Conservation (phyloP, 2,329 filamentous ascomycete genomes). For the Chrysosporium queenslandicum region DNA sequence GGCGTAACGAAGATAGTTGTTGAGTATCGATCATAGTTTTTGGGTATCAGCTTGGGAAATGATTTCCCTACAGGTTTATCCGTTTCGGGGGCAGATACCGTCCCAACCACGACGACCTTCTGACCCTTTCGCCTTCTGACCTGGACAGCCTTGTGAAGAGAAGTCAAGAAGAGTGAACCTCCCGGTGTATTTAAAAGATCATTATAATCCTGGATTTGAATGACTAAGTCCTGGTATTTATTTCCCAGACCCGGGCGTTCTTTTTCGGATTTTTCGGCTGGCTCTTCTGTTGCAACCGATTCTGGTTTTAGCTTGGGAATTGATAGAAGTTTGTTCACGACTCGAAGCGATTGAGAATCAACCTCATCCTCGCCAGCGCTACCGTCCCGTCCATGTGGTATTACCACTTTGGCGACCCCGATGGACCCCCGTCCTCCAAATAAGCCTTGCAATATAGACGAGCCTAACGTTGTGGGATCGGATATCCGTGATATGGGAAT, state of each 20-base stretch:
- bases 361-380: conserved; percentile 16
- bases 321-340: conserved; percentile 30
- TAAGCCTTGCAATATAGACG: conserved; percentile 14
- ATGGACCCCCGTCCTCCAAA: conserved; percentile 15
- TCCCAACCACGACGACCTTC: conserved; percentile 69
- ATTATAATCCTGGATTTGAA: conserved; percentile 71
- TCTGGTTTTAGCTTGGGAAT: conserved; percentile 15
- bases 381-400: conserved; percentile 10
- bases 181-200: conserved; percentile 62
- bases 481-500: background rate
- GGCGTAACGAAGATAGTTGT: conserved; percentile 48
- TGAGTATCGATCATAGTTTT: conserved; percentile 39
- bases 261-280: background rate
- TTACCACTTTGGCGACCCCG: conserved; percentile 15
- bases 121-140: conserved; percentile 60
- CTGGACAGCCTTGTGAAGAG: conserved; percentile 62
- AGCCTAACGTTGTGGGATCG: conserved; percentile 6
- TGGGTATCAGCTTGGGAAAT: conserved; percentile 40
- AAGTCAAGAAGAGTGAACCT: conserved; percentile 58
- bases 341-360: conserved; percentile 28
- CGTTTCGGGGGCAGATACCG: conserved; percentile 50
- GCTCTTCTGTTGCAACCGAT: background rate
- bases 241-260: background rate
- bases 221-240: conserved; percentile 46
- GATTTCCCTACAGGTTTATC: conserved; percentile 39